Evolutionary conservation across 2,329 filamentous ascomycete species (phyloP).

Genomic region (Arachnomyces sp.): DNA sequence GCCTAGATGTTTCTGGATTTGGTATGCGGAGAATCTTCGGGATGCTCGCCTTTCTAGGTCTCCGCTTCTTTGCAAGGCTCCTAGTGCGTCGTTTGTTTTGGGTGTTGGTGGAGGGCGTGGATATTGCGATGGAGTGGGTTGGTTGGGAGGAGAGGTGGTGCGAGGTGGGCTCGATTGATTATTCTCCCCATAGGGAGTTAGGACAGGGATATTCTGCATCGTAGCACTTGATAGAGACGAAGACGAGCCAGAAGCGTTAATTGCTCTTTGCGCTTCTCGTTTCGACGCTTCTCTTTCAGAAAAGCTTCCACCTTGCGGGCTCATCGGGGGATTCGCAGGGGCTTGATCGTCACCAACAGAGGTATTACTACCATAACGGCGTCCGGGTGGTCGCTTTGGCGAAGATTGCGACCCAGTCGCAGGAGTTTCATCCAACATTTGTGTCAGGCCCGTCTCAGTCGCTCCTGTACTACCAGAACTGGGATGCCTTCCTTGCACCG

Average conservation of each 20-base stretch:
- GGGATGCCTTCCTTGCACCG: constrained; percentile 32
- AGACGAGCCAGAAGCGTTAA: constrained; percentile 16
- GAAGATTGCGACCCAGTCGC: constrained; percentile 18
- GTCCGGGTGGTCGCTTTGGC: constrained; percentile 24
- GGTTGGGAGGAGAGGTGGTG: constrained; percentile 15
- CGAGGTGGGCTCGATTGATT: constrained; percentile 25
- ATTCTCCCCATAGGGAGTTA: constrained; percentile 63
- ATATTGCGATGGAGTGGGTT: constrained; percentile 47
- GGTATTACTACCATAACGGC: constrained; percentile 32
- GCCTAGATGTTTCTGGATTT: constrained; percentile 89
- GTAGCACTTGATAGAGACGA: constrained; percentile 54
- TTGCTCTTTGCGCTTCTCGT: constrained; percentile 29
- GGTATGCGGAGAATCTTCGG: constrained; percentile 87
- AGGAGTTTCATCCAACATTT: constrained; percentile 35
- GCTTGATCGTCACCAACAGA: constrained; percentile 27
- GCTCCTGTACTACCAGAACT: constrained; percentile 41
- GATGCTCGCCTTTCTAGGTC: constrained; percentile 90
- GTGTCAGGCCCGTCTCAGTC: constrained; percentile 37
- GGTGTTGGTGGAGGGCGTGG: constrained; percentile 73
- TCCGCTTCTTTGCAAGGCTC: constrained; percentile 81
- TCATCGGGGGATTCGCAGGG: constrained; percentile 16
- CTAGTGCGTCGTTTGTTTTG: constrained; percentile 80
- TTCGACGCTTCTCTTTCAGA: constrained; percentile 33
- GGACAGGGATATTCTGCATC: constrained; percentile 66
- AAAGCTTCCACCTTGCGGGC: constrained; percentile 23